Evolutionary conservation across 257 asterid genomes (phyloP).

Genomic region (Cinchona pubescens): DNA sequence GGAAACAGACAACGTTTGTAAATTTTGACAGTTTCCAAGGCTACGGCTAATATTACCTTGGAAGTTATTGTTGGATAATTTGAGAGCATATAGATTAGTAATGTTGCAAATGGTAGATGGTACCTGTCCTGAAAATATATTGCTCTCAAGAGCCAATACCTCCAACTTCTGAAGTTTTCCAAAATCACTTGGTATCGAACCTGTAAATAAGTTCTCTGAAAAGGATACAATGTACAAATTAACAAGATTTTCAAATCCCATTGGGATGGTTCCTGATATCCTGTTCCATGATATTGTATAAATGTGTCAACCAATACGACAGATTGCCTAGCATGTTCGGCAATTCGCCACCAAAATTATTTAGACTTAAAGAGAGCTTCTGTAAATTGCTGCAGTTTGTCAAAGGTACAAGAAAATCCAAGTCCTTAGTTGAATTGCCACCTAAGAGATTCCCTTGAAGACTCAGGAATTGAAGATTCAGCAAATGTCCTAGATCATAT

Average conservation of each 20-base stretch:
- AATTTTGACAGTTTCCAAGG: constrained; percentile 11
- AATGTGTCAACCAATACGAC: constrained; percentile 11
- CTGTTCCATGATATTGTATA: constrained; percentile 10
- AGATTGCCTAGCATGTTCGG: constrained; percentile 36
- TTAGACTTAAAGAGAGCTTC: neutral
- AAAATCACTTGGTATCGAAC: constrained; percentile 28
- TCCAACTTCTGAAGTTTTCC: constrained; percentile 19
- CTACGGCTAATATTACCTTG: constrained; percentile 20
- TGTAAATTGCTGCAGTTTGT: constrained; percentile 27
- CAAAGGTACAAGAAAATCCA: constrained; percentile 25
- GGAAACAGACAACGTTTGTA: constrained; percentile 16
- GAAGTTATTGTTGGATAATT: constrained; percentile 10
- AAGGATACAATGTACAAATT: constrained; percentile 2
- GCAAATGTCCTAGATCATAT: constrained; percentile 18
- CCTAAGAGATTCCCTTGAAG: constrained; percentile 12
- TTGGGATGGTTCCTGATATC: constrained; percentile 28
- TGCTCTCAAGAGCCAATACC: neutral
- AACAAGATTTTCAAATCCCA: constrained; percentile 26
- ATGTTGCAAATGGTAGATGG: constrained; percentile 15
- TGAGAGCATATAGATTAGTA: constrained; percentile 11
- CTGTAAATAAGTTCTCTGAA: constrained; percentile 13
- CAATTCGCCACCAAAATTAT: constrained; percentile 26
- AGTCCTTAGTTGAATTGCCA: constrained; percentile 13
- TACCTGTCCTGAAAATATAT: neutral
- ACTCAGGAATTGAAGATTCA: neutral